phyloP scores from a whole-genome alignment of 2,329 filamentous ascomycete species.

The Mycosphaerella arachidis region DNA sequence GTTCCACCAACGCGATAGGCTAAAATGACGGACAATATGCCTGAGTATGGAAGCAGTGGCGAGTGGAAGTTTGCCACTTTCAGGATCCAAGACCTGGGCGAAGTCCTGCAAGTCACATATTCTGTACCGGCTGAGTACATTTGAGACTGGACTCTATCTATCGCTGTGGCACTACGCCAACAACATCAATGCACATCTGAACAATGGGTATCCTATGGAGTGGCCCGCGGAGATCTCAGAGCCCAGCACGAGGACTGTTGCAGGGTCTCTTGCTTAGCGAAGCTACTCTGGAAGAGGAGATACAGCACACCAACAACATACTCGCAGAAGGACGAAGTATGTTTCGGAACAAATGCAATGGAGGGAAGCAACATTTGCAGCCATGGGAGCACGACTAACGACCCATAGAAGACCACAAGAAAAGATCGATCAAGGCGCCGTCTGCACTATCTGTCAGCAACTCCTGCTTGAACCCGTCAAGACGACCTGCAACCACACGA shows the following conservation, averaged over 20 bases:
- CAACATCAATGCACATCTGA: neutral
- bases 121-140: neutral
- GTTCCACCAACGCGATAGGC: too few species aligned
- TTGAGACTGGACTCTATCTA: neutral
- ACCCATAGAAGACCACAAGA: neutral
- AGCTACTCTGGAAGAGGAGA: neutral
- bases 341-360: neutral
- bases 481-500: constrained; percentile 41
- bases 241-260: neutral
- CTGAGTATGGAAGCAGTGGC: too few species aligned
- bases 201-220: neutral
- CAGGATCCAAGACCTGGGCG: neutral
- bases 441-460: constrained; percentile 45
- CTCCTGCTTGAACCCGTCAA: constrained; percentile 41
- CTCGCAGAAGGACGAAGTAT: neutral
- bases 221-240: neutral
- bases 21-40: too few species aligned
- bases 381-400: neutral
- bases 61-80: neutral
- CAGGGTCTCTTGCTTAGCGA: neutral
- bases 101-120: neutral
- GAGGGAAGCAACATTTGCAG: neutral
- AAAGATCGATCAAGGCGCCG: constrained; percentile 37
- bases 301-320: neutral
- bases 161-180: neutral